Evolutionary conservation across 345 rosid genomes (phyloP), one percentile per base, ranked within the genome.

Genomic region (Barbarea vulgaris): DNA sequence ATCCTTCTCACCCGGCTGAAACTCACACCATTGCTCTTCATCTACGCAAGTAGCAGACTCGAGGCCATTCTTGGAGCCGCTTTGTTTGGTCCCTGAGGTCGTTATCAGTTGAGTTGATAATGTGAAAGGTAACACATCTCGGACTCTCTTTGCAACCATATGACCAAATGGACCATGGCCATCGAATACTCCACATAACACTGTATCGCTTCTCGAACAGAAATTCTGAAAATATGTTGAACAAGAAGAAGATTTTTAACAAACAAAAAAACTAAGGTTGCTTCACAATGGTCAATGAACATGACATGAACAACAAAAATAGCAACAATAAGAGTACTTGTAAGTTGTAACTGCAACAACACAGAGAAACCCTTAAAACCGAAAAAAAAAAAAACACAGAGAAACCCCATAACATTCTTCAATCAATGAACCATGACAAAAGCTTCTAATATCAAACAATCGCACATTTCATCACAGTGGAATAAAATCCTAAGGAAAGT

Each of bases 151-250:
- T 46, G 98, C 78, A 69, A 91, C 97, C 93, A 87, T 77, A 82
- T 94, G 98, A 83, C 98, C 97, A 41, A 70, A 87, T 56, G 98
- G 98, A 72, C 98, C 98, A 36, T 94, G 98, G 50, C 98, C 98
- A 80, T 94, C 98, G 68, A 91, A 94, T 67, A 94, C 91, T 48
- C 98, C 98, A 55, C 98, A 94, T 55, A 91, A 85, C 55, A 85
- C 78, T 11, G 93, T 83, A 58, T 90, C 95, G n/a, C 81, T 81
- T 81, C 88, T 88, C n/a, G 96, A 84, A 68, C 83, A 72, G 83
- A 85, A 91, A 73, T 88, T 88, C 97, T 94, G 84, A 12, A 70
- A 48, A 60, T 0, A 52, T 6, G 65, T 61, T 61, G 51, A 62
- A 62, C 9, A 39, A 53, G 19, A 52, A 48, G 64, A 14, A 9